phyloP scores from a whole-genome alignment of 495 filamentous ascomycete species.

The Hyphodiscus hymeniophilus region DNA sequence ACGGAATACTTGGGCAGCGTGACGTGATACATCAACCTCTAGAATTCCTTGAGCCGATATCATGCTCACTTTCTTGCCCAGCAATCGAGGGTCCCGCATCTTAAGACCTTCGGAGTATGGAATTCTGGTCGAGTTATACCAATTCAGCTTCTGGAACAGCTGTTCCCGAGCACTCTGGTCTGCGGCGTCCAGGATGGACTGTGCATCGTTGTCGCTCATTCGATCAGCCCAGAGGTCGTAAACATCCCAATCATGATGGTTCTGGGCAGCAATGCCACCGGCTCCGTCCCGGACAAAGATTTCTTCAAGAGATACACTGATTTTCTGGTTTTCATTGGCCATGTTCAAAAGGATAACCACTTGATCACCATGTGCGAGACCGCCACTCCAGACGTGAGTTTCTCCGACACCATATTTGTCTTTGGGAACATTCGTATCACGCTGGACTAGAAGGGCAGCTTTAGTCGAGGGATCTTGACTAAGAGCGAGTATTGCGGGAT shows the following conservation, averaged over 20 bases:
- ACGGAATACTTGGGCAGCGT: constrained; percentile 35
- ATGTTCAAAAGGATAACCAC: constrained; percentile 40
- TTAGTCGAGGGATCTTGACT: constrained; percentile 31
- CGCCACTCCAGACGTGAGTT: constrained; percentile 38
- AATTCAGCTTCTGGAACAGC: constrained; percentile 13
- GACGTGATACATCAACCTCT: constrained; percentile 29
- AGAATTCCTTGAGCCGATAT: constrained; percentile 30
- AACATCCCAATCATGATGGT: constrained; percentile 36
- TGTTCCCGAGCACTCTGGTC: constrained; percentile 12
- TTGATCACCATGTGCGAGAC: constrained; percentile 27
- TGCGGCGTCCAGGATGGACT: constrained; percentile 28
- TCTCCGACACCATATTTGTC: constrained; percentile 33
- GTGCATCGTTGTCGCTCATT: constrained; percentile 34
- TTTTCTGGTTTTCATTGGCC: constrained; percentile 26
- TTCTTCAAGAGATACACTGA: constrained; percentile 41
- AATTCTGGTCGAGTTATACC: constrained; percentile 29
- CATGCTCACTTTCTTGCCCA: constrained; percentile 31
- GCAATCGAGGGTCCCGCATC: constrained; percentile 27
- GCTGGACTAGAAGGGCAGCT: constrained; percentile 1
- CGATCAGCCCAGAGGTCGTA: constrained; percentile 48
- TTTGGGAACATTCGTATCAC: constrained; percentile 10
- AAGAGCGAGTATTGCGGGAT: constrained; percentile 38
- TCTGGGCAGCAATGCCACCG: constrained; percentile 28
- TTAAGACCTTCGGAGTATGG: constrained; percentile 29
- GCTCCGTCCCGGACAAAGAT: constrained; percentile 39